These are phyloP conservation scores for Athelia sp. DNA, from an alignment of 1,284 basidiomycete genomes.

Conservation along the genomic window DNA sequence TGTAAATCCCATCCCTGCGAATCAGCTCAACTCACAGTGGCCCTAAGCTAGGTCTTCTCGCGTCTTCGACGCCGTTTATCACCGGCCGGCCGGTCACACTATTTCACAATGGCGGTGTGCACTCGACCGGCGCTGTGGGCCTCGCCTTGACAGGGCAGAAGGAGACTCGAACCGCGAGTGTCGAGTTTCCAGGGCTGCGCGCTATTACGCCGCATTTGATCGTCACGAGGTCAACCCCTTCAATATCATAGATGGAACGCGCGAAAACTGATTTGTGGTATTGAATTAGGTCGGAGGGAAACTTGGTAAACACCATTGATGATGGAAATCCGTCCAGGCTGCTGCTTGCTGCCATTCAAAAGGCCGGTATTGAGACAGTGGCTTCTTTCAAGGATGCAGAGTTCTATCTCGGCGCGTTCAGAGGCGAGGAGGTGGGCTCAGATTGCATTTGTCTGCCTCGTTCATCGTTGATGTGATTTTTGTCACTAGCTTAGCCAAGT, in stretches of 20 bases:
- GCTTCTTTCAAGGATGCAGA: conserved; percentile 57
- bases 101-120: conserved; percentile 53
- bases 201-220: conserved; percentile 47
- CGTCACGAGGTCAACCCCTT: conserved; percentile 48
- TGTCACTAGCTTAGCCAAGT: conserved; percentile 36
- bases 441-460: neutral
- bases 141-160: conserved; percentile 44
- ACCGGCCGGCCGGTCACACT: conserved; percentile 80
- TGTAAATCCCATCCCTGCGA: too few species aligned
- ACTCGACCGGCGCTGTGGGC: conserved; percentile 71
- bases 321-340: conserved; percentile 65
- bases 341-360: conserved; percentile 57
- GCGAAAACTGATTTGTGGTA: neutral
- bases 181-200: conserved; percentile 49
- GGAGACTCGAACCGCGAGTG: conserved; percentile 21
- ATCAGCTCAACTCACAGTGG: conserved; percentile 1
- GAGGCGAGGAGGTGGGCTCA: conserved; percentile 19
- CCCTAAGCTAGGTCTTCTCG: conserved; percentile 63
- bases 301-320: conserved; percentile 67
- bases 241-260: neutral
- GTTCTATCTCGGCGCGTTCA: conserved; percentile 54
- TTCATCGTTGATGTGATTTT: conserved; percentile 1
- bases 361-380: conserved; percentile 25
- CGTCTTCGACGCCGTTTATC: conserved; percentile 80
- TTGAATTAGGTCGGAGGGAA: conserved; percentile 63